Conservation (phyloP, 768 basidiomycete species). For the Trametes gibbosa region DNA sequence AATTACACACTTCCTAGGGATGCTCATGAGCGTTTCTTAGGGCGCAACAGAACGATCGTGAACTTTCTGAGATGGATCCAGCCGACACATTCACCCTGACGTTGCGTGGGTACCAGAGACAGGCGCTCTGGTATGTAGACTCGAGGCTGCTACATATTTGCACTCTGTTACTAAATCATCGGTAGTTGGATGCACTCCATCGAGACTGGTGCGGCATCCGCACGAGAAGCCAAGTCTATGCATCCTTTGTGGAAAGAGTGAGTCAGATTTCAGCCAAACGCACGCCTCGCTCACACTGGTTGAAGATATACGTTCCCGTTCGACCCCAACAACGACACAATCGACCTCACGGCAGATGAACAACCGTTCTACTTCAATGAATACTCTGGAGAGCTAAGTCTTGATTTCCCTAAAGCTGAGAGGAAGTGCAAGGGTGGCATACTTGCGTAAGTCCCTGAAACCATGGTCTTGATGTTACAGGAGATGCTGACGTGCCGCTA, state of each 20-base stretch:
- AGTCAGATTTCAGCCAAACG: constrained; percentile 26
- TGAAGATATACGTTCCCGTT: constrained; percentile 71
- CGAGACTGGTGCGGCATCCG: constrained; percentile 72
- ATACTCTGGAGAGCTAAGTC: constrained; percentile 85
- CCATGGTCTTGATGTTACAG: background rate
- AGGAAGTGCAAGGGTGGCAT: constrained; percentile 83
- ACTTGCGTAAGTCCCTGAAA: constrained; percentile 56
- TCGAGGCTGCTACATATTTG: background rate
- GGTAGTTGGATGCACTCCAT: constrained; percentile 88
- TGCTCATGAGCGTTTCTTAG: constrained; percentile 38
- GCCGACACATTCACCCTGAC: constrained; percentile 70
- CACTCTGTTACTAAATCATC: background rate
- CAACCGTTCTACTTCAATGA: constrained; percentile 85
- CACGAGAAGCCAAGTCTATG: constrained; percentile 68
- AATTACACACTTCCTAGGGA: background rate
- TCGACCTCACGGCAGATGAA: constrained; percentile 82
- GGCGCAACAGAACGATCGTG: constrained; percentile 78
- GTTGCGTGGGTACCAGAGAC: constrained; percentile 88
- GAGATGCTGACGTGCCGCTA: too few relatives aligned
- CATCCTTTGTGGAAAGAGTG: constrained; percentile 96
- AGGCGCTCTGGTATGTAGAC: constrained; percentile 68
- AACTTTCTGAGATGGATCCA: constrained; percentile 81
- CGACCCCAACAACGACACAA: constrained; percentile 53
- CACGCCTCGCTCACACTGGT: constrained; percentile 1
- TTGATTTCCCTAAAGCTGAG: constrained; percentile 81